Conservation (phyloP, 2,329 filamentous ascomycete species). For the Ascochyta lentis region DNA sequence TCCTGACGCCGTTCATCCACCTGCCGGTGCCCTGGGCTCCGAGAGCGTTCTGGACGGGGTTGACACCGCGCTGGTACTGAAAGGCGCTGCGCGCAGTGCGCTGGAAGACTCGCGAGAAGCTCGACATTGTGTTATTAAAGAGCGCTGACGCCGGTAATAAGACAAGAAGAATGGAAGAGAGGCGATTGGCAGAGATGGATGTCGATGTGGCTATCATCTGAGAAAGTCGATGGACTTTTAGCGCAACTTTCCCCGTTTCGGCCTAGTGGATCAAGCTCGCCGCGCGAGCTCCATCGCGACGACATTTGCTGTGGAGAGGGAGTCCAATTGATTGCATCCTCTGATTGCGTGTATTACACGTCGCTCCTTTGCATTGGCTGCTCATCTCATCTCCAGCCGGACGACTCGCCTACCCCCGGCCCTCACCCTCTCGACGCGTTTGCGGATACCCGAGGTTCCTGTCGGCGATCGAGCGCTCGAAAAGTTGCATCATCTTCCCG, state of each 20-base stretch:
- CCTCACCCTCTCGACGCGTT: slow-evolving; percentile 1
- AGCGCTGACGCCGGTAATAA: slow-evolving; percentile 28
- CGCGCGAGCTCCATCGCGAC: slow-evolving; percentile 7
- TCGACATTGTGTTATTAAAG: slow-evolving; percentile 70
- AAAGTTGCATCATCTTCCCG: slow-evolving; percentile 39
- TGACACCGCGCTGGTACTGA: slow-evolving; percentile 68
- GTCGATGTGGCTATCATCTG: slow-evolving; percentile 18
- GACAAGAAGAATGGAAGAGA: slow-evolving; percentile 35
- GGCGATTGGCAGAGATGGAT: slow-evolving; percentile 38
- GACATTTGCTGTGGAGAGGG: slow-evolving; percentile 13
- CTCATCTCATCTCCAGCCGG: background rate
- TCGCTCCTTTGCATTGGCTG: background rate
- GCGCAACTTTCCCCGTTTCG: slow-evolving; percentile 3
- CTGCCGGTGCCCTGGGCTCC: slow-evolving; percentile 68
- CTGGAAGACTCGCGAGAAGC: slow-evolving; percentile 81
- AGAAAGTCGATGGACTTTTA: slow-evolving; percentile 10
- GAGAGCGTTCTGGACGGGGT: slow-evolving; percentile 77
- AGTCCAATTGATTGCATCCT: background rate
- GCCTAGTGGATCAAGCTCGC: slow-evolving; percentile 3
- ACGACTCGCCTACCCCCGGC: slow-evolving; percentile 2
- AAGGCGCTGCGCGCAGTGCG: slow-evolving; percentile 81
- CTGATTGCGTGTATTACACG: background rate
- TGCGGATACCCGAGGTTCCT: slow-evolving; percentile 50
- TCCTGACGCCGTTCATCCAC: slow-evolving; percentile 69
- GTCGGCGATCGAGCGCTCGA: slow-evolving; percentile 30